Evolutionary conservation across 2,329 filamentous ascomycete genomes (phyloP).

Genomic region (Madurella mycetomatis): DNA sequence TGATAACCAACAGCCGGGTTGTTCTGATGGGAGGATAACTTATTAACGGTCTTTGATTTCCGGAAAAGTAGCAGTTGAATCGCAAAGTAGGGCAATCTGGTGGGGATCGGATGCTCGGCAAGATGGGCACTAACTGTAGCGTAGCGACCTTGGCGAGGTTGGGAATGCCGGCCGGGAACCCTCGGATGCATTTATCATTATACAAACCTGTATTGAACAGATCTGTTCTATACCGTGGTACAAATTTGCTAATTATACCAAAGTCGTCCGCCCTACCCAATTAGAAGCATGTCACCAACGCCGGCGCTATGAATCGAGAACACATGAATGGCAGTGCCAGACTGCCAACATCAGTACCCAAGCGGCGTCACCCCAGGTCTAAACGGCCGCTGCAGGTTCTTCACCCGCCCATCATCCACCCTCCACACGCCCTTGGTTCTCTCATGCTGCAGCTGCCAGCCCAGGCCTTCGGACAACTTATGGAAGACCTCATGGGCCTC

Average conservation of each 20-base stretch:
- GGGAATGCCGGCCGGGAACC: too few species aligned
- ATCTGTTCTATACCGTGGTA: too few species aligned
- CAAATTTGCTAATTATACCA: not conserved
- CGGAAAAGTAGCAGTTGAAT: too few species aligned
- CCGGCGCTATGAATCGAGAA: constrained; percentile 18
- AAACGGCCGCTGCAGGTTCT: constrained; percentile 30
- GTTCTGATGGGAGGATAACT: too few species aligned
- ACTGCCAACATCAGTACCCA: constrained; percentile 23
- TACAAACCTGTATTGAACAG: too few species aligned
- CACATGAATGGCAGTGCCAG: not conserved
- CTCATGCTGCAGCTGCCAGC: constrained; percentile 31
- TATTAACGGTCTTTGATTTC: too few species aligned
- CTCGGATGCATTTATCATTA: too few species aligned
- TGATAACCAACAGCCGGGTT: too few species aligned
- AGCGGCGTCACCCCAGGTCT: constrained; percentile 32
- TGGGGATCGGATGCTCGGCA: too few species aligned
- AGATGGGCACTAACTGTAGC: too few species aligned
- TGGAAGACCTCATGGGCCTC: constrained; percentile 33
- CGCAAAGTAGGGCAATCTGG: too few species aligned
- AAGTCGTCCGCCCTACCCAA: not conserved
- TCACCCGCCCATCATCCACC: constrained; percentile 27
- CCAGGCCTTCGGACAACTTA: constrained; percentile 28
- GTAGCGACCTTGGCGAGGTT: too few species aligned
- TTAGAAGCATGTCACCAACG: constrained; percentile 9
- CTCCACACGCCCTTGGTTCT: constrained; percentile 39